Conservation (phyloP, 2,329 filamentous ascomycete genomes). For the Hirsutella rhossiliensis region DNA sequence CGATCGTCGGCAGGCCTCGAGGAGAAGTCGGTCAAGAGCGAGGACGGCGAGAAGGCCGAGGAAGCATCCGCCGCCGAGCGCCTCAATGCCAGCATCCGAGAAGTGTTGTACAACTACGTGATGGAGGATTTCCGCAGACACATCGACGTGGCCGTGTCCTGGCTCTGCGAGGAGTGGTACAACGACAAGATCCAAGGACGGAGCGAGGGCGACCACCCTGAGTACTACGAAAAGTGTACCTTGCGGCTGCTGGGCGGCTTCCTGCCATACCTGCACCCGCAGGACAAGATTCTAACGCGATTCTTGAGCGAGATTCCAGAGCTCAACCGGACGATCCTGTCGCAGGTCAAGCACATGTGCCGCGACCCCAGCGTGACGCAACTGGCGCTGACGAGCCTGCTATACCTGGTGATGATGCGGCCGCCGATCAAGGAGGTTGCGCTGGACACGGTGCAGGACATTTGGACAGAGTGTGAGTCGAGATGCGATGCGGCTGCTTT, state of each 20-base stretch:
- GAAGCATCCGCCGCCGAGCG: constrained; percentile 23
- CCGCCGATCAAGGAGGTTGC: constrained; percentile 52
- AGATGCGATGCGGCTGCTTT: not conserved
- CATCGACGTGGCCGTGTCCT: constrained; percentile 82
- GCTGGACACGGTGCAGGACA: constrained; percentile 52
- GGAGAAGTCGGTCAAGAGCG: constrained; percentile 41
- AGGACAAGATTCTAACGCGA: constrained; percentile 80
- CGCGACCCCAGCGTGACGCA: constrained; percentile 53
- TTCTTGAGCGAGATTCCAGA: constrained; percentile 87
- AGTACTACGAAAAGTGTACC: constrained; percentile 70
- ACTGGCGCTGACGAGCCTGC: constrained; percentile 50
- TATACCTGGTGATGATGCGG: constrained; percentile 57
- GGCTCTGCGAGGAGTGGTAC: constrained; percentile 98
- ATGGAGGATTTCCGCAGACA: constrained; percentile 84
- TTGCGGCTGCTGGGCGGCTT: constrained; percentile 80
- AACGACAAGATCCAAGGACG: constrained; percentile 53
- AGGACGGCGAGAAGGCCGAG: constrained; percentile 50
- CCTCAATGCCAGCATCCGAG: constrained; percentile 61
- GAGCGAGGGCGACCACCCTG: constrained; percentile 32
- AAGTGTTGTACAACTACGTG: constrained; percentile 72
- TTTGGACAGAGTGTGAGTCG: constrained; percentile 53
- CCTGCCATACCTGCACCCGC: constrained; percentile 78
- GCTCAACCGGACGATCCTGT: constrained; percentile 58
- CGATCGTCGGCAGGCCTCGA: constrained; percentile 63
- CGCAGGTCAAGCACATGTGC: constrained; percentile 57